These are phyloP conservation scores for Rhytidhysteron rufulum DNA, from an alignment of 2,329 filamentous ascomycete genomes.

Conservation along the genomic window DNA sequence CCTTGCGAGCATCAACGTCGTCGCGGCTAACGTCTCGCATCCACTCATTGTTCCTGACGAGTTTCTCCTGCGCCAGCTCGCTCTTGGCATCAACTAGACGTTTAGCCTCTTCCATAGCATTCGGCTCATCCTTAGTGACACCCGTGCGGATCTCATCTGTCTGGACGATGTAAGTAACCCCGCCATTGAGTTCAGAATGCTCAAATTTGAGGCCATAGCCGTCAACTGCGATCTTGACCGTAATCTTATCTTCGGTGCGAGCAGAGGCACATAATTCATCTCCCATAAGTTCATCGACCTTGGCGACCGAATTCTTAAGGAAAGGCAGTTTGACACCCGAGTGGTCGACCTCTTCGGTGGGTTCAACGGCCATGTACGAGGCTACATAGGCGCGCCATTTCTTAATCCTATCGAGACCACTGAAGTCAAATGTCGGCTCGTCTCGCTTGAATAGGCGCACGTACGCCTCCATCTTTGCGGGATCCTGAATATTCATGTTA, in stretches of 20 bases:
- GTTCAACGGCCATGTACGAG: slow-evolving; percentile 82
- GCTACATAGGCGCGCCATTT: slow-evolving; percentile 95
- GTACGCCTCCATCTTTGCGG: slow-evolving; percentile 69
- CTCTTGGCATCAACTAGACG: slow-evolving; percentile 24
- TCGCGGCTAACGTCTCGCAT: slow-evolving; percentile 46
- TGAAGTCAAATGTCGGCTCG: slow-evolving; percentile 72
- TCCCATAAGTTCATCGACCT: slow-evolving; percentile 28
- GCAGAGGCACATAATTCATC: slow-evolving; percentile 27
- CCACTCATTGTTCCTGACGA: slow-evolving; percentile 42
- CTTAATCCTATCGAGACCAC: slow-evolving; percentile 59
- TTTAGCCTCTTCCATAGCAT: slow-evolving; percentile 30
- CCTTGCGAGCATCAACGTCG: slow-evolving; percentile 44
- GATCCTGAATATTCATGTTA: slow-evolving; percentile 22
- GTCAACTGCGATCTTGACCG: slow-evolving; percentile 42
- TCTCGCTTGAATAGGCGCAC: slow-evolving; percentile 85
- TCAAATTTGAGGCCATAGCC: slow-evolving; percentile 43
- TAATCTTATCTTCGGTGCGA: slow-evolving; percentile 39
- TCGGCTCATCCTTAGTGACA: slow-evolving; percentile 28
- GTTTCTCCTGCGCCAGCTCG: slow-evolving; percentile 38
- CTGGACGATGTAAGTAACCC: slow-evolving; percentile 40
- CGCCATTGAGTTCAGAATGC: slow-evolving; percentile 32
- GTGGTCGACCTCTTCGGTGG: slow-evolving; percentile 55
- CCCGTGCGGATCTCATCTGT: slow-evolving; percentile 31
- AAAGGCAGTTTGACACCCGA: slow-evolving; percentile 36
- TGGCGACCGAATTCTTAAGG: slow-evolving; percentile 38